phyloP scores from a whole-genome alignment of 495 filamentous ascomycete genomes.

The Neurospora pannonica region DNA sequence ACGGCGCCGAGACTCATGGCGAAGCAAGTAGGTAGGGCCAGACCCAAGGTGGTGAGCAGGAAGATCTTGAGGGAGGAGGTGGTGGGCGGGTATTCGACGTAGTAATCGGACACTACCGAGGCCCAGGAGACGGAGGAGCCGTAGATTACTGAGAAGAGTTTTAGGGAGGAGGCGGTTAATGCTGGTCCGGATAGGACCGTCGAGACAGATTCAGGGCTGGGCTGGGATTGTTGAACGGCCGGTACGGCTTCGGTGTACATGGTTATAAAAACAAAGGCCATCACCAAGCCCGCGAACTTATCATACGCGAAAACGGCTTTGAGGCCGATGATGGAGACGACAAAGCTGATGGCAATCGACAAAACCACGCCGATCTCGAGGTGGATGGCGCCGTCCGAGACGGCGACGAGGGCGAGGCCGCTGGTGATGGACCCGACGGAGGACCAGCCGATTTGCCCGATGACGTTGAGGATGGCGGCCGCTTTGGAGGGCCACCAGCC shows the following conservation, averaged over 20 bases:
- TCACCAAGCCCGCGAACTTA: conserved; percentile 38
- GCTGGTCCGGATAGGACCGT: conserved; percentile 26
- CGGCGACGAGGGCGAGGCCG: conserved; percentile 42
- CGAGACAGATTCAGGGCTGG: conserved; percentile 2
- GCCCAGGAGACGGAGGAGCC: conserved; percentile 50
- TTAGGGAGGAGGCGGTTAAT: conserved; percentile 40
- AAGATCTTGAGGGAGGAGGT: conserved; percentile 46
- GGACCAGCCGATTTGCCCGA: conserved; percentile 42
- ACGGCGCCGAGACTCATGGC: conserved; percentile 46
- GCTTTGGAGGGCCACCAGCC: conserved; percentile 45
- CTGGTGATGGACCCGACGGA: conserved; percentile 37
- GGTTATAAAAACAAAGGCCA: conserved; percentile 49
- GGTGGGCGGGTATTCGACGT: conserved; percentile 49
- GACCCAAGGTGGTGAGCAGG: conserved; percentile 34
- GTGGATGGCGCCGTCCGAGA: conserved; percentile 35
- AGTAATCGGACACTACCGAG: conserved; percentile 53
- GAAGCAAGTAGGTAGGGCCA: conserved; percentile 46
- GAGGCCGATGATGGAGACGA: conserved; percentile 39
- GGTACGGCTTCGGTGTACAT: conserved; percentile 29
- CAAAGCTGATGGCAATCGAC: conserved; percentile 29
- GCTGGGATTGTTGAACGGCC: neutral
- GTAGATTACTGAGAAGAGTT: conserved; percentile 46
- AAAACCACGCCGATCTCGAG: conserved; percentile 41
- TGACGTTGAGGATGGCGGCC: conserved; percentile 41
- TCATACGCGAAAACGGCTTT: conserved; percentile 34